A percentile compares a stretch with the other conserved stretches of the same genome.
These are phyloP conservation scores for Coleophoma cylindrospora DNA, from an alignment of 2,329 filamentous ascomycete genomes.

Conservation along the genomic window DNA sequence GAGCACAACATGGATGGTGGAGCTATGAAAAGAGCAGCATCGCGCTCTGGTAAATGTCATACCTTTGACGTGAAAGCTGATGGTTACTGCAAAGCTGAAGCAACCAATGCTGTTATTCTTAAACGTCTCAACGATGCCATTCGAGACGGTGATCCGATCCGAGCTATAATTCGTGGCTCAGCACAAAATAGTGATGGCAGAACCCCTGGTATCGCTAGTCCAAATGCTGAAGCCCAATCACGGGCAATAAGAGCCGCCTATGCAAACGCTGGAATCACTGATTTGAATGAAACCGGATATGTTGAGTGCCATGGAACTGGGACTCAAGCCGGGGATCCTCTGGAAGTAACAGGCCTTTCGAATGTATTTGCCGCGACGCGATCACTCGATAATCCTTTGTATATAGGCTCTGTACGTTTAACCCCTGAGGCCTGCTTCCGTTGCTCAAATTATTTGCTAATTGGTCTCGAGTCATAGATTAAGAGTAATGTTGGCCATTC, in stretches of 20 bases:
- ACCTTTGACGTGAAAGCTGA: slow-evolving; percentile 53
- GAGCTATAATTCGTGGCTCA: slow-evolving; percentile 47
- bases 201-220: slow-evolving; percentile 50
- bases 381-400: neutral
- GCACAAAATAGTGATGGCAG: slow-evolving; percentile 48
- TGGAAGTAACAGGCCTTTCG: slow-evolving; percentile 7
- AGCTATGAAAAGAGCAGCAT: slow-evolving; percentile 11
- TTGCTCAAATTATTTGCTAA: neutral
- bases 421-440: neutral
- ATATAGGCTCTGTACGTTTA: slow-evolving; percentile 11
- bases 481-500: slow-evolving; percentile 38
- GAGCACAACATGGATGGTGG: slow-evolving; percentile 9
- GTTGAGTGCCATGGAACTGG: slow-evolving; percentile 31
- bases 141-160: slow-evolving; percentile 50
- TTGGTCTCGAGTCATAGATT: neutral
- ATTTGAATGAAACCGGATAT: slow-evolving; percentile 23
- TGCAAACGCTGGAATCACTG: slow-evolving; percentile 2
- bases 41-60: slow-evolving; percentile 27
- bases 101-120: slow-evolving; percentile 51
- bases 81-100: slow-evolving; percentile 61
- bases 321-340: slow-evolving; percentile 15
- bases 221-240: slow-evolving; percentile 38
- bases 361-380: neutral
- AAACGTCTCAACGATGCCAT: slow-evolving; percentile 55
- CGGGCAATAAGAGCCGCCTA: slow-evolving; percentile 5